phyloP scores from a whole-genome alignment of 305 asterid genomes.

The Fraxinus albicans region DNA sequence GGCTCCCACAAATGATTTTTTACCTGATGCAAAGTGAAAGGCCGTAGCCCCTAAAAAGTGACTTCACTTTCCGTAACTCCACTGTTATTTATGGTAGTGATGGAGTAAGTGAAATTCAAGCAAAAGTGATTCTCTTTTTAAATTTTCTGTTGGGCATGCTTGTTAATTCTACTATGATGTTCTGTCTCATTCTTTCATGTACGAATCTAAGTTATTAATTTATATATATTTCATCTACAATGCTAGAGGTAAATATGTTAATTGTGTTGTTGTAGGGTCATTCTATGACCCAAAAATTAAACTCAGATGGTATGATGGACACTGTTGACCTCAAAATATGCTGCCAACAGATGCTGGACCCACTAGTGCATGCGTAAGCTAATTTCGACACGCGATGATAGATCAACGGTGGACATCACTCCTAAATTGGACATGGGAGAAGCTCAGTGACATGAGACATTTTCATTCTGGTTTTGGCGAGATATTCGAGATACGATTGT shows the following conservation, averaged over 20 bases:
- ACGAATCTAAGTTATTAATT: not conserved
- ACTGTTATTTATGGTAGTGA: conserved; percentile 71
- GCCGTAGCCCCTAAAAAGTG: conserved; percentile 45
- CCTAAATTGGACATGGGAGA: too few relatives aligned
- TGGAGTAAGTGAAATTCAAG: conserved; percentile 56
- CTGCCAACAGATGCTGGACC: too few relatives aligned
- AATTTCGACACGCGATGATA: too few relatives aligned
- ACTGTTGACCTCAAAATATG: not conserved
- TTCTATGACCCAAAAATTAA: conserved; percentile 66
- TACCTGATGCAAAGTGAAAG: conserved; percentile 31
- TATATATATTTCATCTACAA: conserved; percentile 12
- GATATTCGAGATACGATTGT: too few relatives aligned
- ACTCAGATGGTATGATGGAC: conserved; percentile 76
- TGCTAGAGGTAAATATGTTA: conserved; percentile 11
- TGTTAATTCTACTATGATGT: not conserved
- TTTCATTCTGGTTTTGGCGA: too few relatives aligned
- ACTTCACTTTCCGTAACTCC: conserved; percentile 75
- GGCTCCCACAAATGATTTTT: conserved; percentile 38
- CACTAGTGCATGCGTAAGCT: too few relatives aligned
- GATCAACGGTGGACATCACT: too few relatives aligned
- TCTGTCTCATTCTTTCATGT: not conserved
- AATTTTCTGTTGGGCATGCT: not conserved
- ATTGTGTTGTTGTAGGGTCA: conserved; percentile 58
- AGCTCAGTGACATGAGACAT: too few relatives aligned
- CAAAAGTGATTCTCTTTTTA: conserved; percentile 6